Base-by-base conservation (phyloP, 345 rosid genomes). In the Arabis alpina region DNA sequence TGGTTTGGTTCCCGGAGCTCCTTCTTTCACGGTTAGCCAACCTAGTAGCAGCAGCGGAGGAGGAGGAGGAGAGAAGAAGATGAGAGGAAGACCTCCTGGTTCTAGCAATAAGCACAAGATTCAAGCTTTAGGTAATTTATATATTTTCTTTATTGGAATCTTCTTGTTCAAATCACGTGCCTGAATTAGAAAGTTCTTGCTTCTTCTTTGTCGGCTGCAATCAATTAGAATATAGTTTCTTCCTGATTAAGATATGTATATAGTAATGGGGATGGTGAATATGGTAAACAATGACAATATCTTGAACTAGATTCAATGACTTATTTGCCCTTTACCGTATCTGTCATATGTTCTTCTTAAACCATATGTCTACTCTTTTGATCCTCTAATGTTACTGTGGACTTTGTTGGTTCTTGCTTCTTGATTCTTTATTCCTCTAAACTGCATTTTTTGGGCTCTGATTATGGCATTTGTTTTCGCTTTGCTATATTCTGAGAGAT, bases 51-150 rank as follows among this genome's bases (percentile, higher is more conserved):
- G 76, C 89, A 40, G 90, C 61, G 55, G 11, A 83, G 82, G 55
- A 81, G 55, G 11, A 81, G 82, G 42, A 70, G 76, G 66, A 81
- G 37, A 81, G 80, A 86, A 81, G 59, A 77, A 79, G 51, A 83
- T 85, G 53, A 77, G 88, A 52, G 91, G 91, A 14, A 51, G 84
- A 70, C 82, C 86, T 72, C 50, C 78, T 61, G 87, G 90, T 34
- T 75, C 86, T 56, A 80, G 86, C 16, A 87, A 81, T 66, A 82
- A 80, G 87, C 88, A 80, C 10, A 59, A 74, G 80, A 83, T 87
- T 49, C 81, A 83, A 64, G 78, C 92, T 76, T 84, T 84, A 67
- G 92, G 96, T 87, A 68, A 54, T 57, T 11, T 66, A 9, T 55
- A 72, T 25, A 36, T 37, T 15, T 19, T 45, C 5, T 43, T 44